A percentile compares a stretch with the other conserved stretches of the same genome.
Evolutionary conservation across 345 rosid species (phyloP).

Genomic region (Rhodomyrtus tomentosa): DNA sequence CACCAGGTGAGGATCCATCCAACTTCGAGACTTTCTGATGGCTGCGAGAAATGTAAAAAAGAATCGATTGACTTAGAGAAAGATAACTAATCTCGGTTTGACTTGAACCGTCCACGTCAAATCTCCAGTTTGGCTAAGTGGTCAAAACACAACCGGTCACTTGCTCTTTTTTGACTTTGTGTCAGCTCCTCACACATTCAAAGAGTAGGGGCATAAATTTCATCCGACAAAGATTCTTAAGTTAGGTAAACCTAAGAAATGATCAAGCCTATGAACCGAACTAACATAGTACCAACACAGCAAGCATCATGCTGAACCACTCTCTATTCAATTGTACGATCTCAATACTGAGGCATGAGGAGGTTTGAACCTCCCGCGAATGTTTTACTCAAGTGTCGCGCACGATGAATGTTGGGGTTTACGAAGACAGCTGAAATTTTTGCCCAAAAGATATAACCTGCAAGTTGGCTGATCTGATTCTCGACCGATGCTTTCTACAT

Average conservation of each 20-base stretch:
- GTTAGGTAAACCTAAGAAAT: not conserved
- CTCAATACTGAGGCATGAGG: not conserved
- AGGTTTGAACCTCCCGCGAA: not conserved
- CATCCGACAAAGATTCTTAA: not conserved
- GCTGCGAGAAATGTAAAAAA: not conserved
- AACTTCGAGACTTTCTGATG: not conserved
- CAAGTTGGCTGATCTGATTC: not conserved
- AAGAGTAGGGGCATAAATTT: not conserved
- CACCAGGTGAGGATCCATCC: not conserved
- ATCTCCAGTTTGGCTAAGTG: not conserved
- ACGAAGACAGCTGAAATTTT: not conserved
- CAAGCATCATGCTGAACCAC: not conserved
- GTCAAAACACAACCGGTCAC: not conserved
- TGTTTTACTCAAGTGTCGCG: not conserved
- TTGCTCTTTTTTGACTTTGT: not conserved
- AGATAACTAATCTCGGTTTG: not conserved
- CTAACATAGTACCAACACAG: not conserved
- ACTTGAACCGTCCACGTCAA: not conserved
- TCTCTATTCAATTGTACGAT: not conserved
- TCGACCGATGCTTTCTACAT: not conserved
- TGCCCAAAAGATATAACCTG: not conserved
- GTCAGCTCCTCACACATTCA: not conserved
- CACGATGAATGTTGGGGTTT: not conserved
- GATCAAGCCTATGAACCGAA: not conserved
- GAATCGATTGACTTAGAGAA: not conserved